phyloP scores from a whole-genome alignment of 2,329 filamentous ascomycete genomes.

The Herpotrichia juniperi region DNA sequence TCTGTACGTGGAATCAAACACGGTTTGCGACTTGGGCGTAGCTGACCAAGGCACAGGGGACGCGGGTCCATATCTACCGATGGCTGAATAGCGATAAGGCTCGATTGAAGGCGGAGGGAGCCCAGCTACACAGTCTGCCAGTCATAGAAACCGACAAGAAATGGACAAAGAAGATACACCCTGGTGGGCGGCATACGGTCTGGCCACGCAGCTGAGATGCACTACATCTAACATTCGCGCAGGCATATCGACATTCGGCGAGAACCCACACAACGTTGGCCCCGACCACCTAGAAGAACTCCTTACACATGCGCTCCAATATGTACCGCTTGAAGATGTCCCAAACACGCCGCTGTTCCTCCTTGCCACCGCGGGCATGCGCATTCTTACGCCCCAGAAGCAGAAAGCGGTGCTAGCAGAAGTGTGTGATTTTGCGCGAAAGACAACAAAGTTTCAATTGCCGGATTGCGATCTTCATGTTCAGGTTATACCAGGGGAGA shows the following conservation, averaged over 20 bases:
- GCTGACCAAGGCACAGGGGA: slow-evolving; percentile 62
- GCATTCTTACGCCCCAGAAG: slow-evolving; percentile 76
- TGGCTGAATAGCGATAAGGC: slow-evolving; percentile 82
- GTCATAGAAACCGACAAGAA: slow-evolving; percentile 81
- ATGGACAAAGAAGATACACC: slow-evolving; percentile 93
- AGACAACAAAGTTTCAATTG: slow-evolving; percentile 79
- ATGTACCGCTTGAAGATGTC: slow-evolving; percentile 78
- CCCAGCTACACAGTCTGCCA: slow-evolving; percentile 73
- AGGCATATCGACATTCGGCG: slow-evolving; percentile 86
- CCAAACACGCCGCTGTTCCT: slow-evolving; percentile 90
- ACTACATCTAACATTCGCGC: slow-evolving; percentile 17
- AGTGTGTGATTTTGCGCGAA: slow-evolving; percentile 81
- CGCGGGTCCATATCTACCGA: slow-evolving; percentile 89
- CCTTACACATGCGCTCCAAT: slow-evolving; percentile 78
- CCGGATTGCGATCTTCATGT: slow-evolving; percentile 91
- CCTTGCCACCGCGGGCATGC: slow-evolving; percentile 95
- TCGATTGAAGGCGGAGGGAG: slow-evolving; percentile 63
- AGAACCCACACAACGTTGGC: slow-evolving; percentile 76
- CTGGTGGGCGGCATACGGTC: slow-evolving; percentile 59
- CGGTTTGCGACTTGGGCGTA: slow-evolving; percentile 2
- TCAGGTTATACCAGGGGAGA: slow-evolving; percentile 93
- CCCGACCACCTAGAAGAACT: slow-evolving; percentile 80
- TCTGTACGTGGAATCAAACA: slow-evolving; percentile 61
- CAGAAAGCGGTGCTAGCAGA: slow-evolving; percentile 74
- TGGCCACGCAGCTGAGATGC: background rate